Base-by-base conservation (phyloP, 2,329 filamentous ascomycete genomes). In the Penicillium brevicompactum region DNA sequence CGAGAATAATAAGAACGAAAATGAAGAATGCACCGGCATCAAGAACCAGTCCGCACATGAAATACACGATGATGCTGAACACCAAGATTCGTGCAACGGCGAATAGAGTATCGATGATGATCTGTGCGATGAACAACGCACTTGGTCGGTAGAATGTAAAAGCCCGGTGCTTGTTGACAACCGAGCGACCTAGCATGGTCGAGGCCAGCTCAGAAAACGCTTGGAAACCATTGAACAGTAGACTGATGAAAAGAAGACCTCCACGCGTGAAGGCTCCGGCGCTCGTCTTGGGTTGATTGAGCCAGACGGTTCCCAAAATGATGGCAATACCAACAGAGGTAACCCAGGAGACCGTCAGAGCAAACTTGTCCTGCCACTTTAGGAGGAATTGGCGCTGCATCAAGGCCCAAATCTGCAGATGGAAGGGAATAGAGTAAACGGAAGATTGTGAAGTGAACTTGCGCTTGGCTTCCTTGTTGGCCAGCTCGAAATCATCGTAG, bases 151-250 rank as follows among this genome's bases (percentile, higher is more conserved):
- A 88, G 68, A 95, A 93, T 0, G 90, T 88, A 64, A 91, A 95
- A 0, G 89, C 87, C 54, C 88, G 86, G 72, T 95, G 91, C 70
- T 94, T 95, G 70, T 92, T 91, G 57, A 95, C 83, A 37, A 95
- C 89, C 0, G 87, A 82, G 8, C 91, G 82, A 1, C 88, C 90
- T 14, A 87, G 76, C 89, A 94, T 93, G 1, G 88, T 89, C 10
- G 82, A 81, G 0, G 82, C 88, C 0, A 96, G 75, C 71, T 95
- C 91, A 0, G 87, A 84, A 68, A 94, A 92, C 22, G 91, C 89
- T 67, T 91, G 87, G 73, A 95, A 93, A n/a, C 89, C 88, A 70
- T 93, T 93, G 81, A 93, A 93, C 4, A 95, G 76, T 1, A 95
- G 82, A 21, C 88, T 80, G 51, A 92, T 85, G 75, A 95, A 95